Evolutionary conservation across 83 land plant genomes (phyloP), one percentile per base, ranked within the genome.

Genomic region (Picea abies): DNA sequence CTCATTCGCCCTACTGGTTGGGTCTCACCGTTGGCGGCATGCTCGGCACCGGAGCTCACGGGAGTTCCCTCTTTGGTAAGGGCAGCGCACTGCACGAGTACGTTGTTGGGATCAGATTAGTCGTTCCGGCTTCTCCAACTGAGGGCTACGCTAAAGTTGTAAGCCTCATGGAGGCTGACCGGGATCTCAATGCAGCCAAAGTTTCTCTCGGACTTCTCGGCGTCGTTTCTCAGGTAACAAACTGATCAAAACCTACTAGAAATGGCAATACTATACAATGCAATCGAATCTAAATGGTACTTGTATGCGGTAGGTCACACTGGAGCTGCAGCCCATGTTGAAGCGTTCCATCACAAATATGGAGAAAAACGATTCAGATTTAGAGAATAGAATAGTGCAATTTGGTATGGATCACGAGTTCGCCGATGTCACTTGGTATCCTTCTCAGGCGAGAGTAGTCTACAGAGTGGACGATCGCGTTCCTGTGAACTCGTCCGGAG

Each of bases 31-130:
- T 95, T 19, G 94, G 91, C 0, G 96, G 97, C 9, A 16, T 91
- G 26, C 49, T 95, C 17, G 79, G 88, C 20, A 95, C 91, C 5
- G 90, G 96, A 10, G 91, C 96, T 3, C 97, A 95, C 67, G 97
- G 97, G 10, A 95, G 97, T 86, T 81, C 93, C 11, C 44, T 93
- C n/a, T 91, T 88, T 86, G 96, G 94, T 8, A 83, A 87, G 39
- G 96, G 96, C 9, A 89, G 93, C 70, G 81, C 87, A 5, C 89
- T 93, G 32, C 96, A 95, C 76, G 96, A 95, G 20, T 86, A 93
- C 60, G 94, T 93, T 0, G 83, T 85, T 2, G 84, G 85, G 2
- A 22, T 90, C 4, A 66, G 89, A 77, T 79, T 95, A 11, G 91
- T 95, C 29, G 85, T 82, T 9, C 90, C 94, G 2, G 90, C 88